Evolutionary conservation across 1,284 basidiomycete species (phyloP).

Genomic region (Ustilago cynodontis): DNA sequence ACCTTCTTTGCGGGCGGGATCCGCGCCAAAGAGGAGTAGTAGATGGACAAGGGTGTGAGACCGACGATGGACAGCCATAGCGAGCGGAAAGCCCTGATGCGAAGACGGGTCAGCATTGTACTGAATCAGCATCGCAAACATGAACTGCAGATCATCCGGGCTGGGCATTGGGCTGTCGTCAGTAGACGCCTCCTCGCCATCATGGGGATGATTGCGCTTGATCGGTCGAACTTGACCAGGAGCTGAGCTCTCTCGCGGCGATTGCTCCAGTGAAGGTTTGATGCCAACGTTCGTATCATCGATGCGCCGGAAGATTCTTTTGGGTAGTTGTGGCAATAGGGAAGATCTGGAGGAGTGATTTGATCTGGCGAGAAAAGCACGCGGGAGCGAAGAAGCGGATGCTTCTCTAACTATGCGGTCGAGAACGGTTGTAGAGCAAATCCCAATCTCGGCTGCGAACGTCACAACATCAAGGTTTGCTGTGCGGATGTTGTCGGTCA

Average conservation of each 20-base stretch:
- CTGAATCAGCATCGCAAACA: constrained; percentile 20
- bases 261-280: not conserved
- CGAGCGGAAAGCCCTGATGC: constrained; percentile 41
- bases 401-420: constrained; percentile 6
- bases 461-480: constrained; percentile 20
- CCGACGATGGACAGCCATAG: constrained; percentile 40
- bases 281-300: not conserved
- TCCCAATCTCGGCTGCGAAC: constrained; percentile 26
- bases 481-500: not conserved
- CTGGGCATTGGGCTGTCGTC: constrained; percentile 22
- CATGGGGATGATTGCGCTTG: constrained; percentile 17
- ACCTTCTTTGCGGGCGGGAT: constrained; percentile 30
- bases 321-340: constrained; percentile 14
- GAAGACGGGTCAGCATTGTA: constrained; percentile 32
- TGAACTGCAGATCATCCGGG: constrained; percentile 14
- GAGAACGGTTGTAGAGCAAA: constrained; percentile 25
- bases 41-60: constrained; percentile 30
- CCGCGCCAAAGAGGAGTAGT: constrained; percentile 32
- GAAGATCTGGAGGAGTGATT: not conserved
- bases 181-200: not conserved
- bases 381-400: not conserved
- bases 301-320: constrained; percentile 41
- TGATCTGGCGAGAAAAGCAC: constrained; percentile 5
- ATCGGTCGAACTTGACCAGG: constrained; percentile 1
- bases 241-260: not conserved